Conservation (phyloP, 495 filamentous ascomycete genomes). For the Tuber melanosporum region DNA sequence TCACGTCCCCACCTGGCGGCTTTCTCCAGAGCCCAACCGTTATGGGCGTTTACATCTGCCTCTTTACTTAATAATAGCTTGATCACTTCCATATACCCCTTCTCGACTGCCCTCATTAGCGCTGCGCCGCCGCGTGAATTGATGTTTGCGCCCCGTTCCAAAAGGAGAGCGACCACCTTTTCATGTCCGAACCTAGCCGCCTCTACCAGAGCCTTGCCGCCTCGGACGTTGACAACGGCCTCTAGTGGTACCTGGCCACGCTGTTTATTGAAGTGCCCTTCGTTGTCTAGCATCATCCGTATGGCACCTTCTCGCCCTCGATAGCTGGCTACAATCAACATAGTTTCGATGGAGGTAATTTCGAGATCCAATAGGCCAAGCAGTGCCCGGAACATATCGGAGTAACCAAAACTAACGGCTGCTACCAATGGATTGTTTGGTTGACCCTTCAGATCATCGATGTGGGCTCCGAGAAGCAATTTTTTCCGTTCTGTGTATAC, state of each 20-base stretch:
- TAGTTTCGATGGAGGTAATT: neutral
- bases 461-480: neutral
- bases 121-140: conserved; percentile 4
- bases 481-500: neutral
- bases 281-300: neutral
- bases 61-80: conserved; percentile 7
- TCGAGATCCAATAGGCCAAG: neutral
- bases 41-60: conserved; percentile 8
- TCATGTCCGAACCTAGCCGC: neutral
- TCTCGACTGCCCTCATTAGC: neutral
- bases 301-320: neutral
- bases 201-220: conserved; percentile 7
- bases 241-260: neutral
- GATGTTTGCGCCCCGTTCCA: conserved; percentile 10
- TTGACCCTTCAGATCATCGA: neutral
- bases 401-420: neutral
- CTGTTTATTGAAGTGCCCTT: neutral
- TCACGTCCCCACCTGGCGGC: neutral
- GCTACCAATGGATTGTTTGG: neutral
- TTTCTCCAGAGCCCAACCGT: conserved; percentile 6
- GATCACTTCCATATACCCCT: neutral
- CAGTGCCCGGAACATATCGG: neutral
- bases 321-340: neutral
- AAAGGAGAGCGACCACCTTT: conserved; percentile 4
- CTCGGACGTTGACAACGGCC: neutral